Base-by-base conservation (phyloP, 202 grass and related monocot genomes). In the Brachypodium distachyon region DNA sequence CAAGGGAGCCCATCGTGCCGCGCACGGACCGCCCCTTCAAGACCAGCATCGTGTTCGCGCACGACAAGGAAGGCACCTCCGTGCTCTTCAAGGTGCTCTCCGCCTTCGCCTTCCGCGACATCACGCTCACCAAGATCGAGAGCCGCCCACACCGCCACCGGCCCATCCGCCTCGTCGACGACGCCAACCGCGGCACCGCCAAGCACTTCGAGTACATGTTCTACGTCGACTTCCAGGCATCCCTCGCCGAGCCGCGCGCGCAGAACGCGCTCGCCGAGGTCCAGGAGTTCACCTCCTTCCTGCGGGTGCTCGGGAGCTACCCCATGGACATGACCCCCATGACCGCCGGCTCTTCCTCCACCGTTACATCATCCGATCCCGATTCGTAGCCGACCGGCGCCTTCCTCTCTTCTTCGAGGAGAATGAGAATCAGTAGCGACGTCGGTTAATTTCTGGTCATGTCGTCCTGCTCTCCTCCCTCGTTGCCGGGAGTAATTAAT, bases 191-290 rank as follows among this genome's bases (percentile, higher is more conserved):
- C 28, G 93, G 93, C 82, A 96, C 93, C 4, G 89, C 93, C 26
- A 96, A 96, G 71, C 93, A 96, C 87, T 96, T 96, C 74, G 93
- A 96, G 66, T 96, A 96, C 93, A 96, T 96, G 89, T 96, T 96
- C 87, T 96, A 96, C 65, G 59, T 96, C 23, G 92, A 96, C 80
- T 96, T 96, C 82, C 87, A 96, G 74, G 92, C 92, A 0, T 96
- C 93, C 3, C 77, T 96, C 2, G 93, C 93, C 0, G 93, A 96
- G 84, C 61, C 86, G 0, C 85, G 93, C 10, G 93, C 93, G 26
- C 93, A 97, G 82, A 97, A 97, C 81, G 93, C 93, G 25, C 93
- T 97, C 5, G 90, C 90, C 26, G 93, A 97, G 90, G 87, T 97
- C 9, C 93, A 93, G 90, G 93, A 97, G 80, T 97, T 73, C 93